Percentiles rank a stretch among this genome's conserved stretches.
Evolutionary conservation across 495 filamentous ascomycete genomes (phyloP).

Genomic region (Umbilicaria muhlenbergii): DNA sequence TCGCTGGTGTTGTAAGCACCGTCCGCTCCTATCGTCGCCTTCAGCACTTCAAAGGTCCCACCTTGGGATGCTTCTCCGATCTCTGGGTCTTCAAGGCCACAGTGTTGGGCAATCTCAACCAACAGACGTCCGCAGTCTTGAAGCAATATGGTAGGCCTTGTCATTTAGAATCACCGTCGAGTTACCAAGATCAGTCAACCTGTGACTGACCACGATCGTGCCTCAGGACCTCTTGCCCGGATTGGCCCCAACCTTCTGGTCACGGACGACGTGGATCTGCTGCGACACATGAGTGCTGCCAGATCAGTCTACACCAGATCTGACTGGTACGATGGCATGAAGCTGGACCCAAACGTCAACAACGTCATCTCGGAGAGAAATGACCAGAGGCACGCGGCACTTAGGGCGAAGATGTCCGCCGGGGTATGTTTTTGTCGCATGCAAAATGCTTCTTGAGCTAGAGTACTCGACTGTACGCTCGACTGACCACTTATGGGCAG

Average conservation of each 20-base stretch:
- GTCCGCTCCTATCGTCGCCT: no score
- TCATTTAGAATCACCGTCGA: no score
- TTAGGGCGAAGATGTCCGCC: conserved; percentile 18
- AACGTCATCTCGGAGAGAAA: conserved; percentile 22
- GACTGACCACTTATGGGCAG: conserved; percentile 9
- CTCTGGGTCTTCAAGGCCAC: no score
- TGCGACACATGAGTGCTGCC: conserved; percentile 17
- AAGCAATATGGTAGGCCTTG: no score
- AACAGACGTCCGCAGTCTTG: no score
- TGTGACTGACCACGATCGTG: no score
- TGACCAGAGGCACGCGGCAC: conserved; percentile 16
- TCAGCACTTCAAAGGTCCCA: no score
- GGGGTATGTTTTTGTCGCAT: conserved; percentile 17
- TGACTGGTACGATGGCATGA: conserved; percentile 13
- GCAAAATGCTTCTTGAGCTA: not conserved
- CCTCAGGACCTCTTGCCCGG: conserved; percentile 23
- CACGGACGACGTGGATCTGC: conserved; percentile 20
- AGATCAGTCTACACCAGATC: conserved; percentile 18
- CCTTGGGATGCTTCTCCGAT: no score
- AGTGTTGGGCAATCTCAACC: no score
- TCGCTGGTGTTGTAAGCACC: no score
- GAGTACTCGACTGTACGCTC: no score
- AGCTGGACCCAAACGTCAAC: conserved; percentile 17
- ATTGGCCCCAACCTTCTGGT: conserved; percentile 28
- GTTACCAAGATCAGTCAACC: no score